These are phyloP conservation scores for Apiotrichum siamense DNA, from an alignment of 1,284 basidiomycete species.

Conservation along the genomic window DNA sequence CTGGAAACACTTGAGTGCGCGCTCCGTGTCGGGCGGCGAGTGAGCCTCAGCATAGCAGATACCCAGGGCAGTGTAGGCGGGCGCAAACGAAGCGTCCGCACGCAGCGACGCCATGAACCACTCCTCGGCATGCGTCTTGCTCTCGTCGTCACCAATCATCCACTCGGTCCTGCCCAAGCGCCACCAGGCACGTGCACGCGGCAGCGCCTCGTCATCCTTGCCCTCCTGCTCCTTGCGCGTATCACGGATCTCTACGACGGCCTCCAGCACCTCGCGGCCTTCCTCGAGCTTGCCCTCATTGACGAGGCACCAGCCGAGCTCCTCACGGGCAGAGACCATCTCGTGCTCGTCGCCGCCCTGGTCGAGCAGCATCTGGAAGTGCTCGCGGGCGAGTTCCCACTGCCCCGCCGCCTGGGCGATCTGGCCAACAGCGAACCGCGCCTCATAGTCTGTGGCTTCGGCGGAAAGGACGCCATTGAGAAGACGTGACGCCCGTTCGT, in stretches of 20 bases:
- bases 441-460: conserved; percentile 59
- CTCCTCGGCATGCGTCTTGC: conserved; percentile 62
- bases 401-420: conserved; percentile 60
- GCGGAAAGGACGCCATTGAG: conserved; percentile 64
- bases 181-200: conserved; percentile 73
- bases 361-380: conserved; percentile 57
- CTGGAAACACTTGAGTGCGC: conserved; percentile 94
- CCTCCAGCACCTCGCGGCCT: conserved; percentile 57
- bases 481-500: conserved; percentile 66
- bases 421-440: conserved; percentile 69
- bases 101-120: conserved; percentile 80
- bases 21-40: conserved; percentile 68
- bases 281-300: conserved; percentile 55
- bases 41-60: conserved; percentile 74
- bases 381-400: conserved; percentile 63
- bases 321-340: conserved; percentile 69
- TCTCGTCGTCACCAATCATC: conserved; percentile 55
- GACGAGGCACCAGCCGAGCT: conserved; percentile 77
- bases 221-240: conserved; percentile 51
- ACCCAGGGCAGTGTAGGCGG: conserved; percentile 90
- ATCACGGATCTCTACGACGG: conserved; percentile 58
- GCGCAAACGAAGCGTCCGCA: conserved; percentile 68
- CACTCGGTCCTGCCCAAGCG: conserved; percentile 72
- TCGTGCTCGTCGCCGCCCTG: conserved; percentile 34
- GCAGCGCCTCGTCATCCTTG: conserved; percentile 48